Conservation (phyloP, 1,284 basidiomycete genomes). For the Ceratobasidium sp. region DNA sequence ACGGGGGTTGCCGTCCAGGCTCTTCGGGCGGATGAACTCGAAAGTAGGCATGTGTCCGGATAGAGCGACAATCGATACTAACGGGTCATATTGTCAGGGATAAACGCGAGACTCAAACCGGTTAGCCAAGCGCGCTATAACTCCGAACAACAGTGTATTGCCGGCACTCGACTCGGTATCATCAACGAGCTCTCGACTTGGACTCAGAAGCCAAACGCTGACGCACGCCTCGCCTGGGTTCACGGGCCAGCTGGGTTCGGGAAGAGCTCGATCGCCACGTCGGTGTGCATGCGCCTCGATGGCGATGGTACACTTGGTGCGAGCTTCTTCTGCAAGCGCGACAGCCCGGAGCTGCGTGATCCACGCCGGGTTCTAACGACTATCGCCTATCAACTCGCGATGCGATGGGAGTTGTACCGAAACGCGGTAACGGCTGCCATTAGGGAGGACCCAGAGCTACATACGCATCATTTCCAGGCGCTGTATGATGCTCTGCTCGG, state of each 20-base stretch:
- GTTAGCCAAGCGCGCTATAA: not conserved
- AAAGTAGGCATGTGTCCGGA: too few relatives aligned
- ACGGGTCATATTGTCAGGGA: too few relatives aligned
- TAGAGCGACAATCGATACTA: too few relatives aligned
- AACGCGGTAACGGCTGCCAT: not conserved
- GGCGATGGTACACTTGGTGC: constrained; percentile 52
- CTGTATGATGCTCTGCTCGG: not conserved
- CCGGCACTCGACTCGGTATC: not conserved
- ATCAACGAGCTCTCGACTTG: not conserved
- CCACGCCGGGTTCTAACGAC: constrained; percentile 38
- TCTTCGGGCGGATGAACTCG: not conserved
- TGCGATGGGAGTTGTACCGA: not conserved
- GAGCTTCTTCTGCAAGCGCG: constrained; percentile 55
- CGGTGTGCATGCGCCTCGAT: constrained; percentile 49
- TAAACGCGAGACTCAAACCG: not conserved
- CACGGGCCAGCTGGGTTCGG: constrained; percentile 53
- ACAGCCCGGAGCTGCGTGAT: constrained; percentile 25
- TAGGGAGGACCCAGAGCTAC: not conserved
- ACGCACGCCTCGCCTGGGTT: constrained; percentile 47
- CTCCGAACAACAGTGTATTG: not conserved
- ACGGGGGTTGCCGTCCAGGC: not conserved
- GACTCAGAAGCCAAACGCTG: not conserved
- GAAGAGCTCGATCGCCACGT: constrained; percentile 52
- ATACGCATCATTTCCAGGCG: not conserved
- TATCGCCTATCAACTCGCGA: not conserved